A percentile compares a stretch with the other conserved stretches of the same genome.
Evolutionary conservation across 108 stramenopile species (phyloP).

Genomic region (Nitzschia inconspicua): DNA sequence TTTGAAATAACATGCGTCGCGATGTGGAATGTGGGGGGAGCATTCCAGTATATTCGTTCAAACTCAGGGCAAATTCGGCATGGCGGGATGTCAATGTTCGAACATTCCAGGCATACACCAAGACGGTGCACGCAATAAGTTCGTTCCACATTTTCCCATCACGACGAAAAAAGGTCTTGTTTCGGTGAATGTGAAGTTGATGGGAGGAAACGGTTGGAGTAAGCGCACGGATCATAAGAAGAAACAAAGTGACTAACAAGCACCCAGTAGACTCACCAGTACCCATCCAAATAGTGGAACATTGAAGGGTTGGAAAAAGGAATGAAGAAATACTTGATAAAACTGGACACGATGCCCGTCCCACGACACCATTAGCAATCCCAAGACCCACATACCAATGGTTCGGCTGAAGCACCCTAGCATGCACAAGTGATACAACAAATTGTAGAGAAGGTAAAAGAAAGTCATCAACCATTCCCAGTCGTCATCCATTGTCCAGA

Average conservation of each 20-base stretch:
- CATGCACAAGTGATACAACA: constrained; percentile 3
- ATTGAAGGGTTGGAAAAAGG: neutral
- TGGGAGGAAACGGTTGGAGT: neutral
- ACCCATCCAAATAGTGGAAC: neutral
- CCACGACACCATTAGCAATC: constrained; percentile 17
- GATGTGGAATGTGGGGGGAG: too few species aligned
- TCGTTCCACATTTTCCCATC: constrained; percentile 21
- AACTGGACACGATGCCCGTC: constrained; percentile 1
- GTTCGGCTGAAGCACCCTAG: constrained; percentile 15
- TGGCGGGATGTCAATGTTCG: neutral
- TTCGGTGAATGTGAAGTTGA: neutral
- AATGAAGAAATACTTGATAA: neutral
- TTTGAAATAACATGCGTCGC: too few species aligned
- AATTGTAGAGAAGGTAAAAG: neutral
- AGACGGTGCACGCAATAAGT: constrained; percentile 11
- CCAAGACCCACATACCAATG: constrained; percentile 24
- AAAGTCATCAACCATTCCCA: neutral
- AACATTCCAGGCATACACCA: constrained; percentile 31
- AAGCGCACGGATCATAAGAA: too few species aligned
- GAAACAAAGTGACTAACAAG: neutral
- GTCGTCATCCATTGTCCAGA: neutral
- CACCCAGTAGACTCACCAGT: neutral
- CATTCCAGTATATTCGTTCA: too few species aligned
- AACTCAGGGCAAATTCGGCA: neutral
- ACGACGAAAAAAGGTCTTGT: constrained; percentile 6